Conservation (phyloP, 2,329 filamentous ascomycete species). For the Pseudogymnoascus sp. region DNA sequence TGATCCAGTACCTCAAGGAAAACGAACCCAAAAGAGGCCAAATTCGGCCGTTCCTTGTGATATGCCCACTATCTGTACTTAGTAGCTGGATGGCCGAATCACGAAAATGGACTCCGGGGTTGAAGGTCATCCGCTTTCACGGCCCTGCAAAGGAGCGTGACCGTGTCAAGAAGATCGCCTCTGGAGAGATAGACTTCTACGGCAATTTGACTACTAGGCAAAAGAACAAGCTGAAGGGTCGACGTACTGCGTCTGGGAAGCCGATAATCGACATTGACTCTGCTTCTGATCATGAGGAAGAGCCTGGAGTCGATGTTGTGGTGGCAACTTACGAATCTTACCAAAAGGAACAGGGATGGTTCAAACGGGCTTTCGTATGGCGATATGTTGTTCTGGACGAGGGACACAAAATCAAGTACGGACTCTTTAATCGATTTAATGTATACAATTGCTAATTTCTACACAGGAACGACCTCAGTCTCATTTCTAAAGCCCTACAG, state of each 20-base stretch:
- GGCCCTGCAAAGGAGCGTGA: slow-evolving; percentile 35
- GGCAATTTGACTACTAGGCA: slow-evolving; percentile 30
- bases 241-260: slow-evolving; percentile 17
- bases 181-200: slow-evolving; percentile 36
- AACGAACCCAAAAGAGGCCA: slow-evolving; percentile 30
- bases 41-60: slow-evolving; percentile 35
- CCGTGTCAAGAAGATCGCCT: slow-evolving; percentile 37
- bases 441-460: neutral
- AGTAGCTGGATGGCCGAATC: slow-evolving; percentile 40
- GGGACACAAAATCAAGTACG: slow-evolving; percentile 37
- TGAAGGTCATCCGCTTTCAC: slow-evolving; percentile 40
- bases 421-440: slow-evolving; percentile 12
- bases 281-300: slow-evolving; percentile 23
- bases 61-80: slow-evolving; percentile 43
- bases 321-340: slow-evolving; percentile 43
- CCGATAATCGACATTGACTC: slow-evolving; percentile 19
- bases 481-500: slow-evolving; percentile 26
- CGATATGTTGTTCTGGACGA: slow-evolving; percentile 44
- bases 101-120: slow-evolving; percentile 37
- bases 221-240: slow-evolving; percentile 20
- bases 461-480: slow-evolving; percentile 30
- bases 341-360: slow-evolving; percentile 37
- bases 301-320: slow-evolving; percentile 33
- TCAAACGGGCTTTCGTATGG: slow-evolving; percentile 42
- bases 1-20: slow-evolving; percentile 40